A percentile compares a stretch with the other conserved stretches of the same genome.
Conservation (phyloP, 164 flowering plant species). For the Cinnamomum chago region DNA sequence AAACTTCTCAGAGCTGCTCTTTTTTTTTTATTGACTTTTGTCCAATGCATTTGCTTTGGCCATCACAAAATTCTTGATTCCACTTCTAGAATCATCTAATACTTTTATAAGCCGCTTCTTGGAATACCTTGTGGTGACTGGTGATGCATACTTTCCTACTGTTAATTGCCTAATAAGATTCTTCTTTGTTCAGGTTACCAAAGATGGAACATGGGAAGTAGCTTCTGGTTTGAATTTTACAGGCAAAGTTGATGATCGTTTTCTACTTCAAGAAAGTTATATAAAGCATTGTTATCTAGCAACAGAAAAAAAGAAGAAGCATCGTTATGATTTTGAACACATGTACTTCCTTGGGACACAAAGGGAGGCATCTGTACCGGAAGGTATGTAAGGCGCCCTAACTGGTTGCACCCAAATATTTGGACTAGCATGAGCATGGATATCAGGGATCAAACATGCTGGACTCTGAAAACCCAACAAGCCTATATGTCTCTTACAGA, state of each 20-base stretch:
- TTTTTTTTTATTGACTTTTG: too few relatives aligned
- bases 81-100: background rate
- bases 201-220: slow-evolving; percentile 38
- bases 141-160: background rate
- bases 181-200: slow-evolving; percentile 27
- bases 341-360: slow-evolving; percentile 13
- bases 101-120: background rate
- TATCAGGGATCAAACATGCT: background rate
- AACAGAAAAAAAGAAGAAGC: too few relatives aligned
- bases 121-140: background rate
- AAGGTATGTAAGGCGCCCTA: slow-evolving; percentile 2
- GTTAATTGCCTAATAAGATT: background rate
- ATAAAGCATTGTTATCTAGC: too few relatives aligned
- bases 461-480: background rate
- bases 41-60: too few relatives aligned
- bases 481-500: background rate
- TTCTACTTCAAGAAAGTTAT: slow-evolving; percentile 3
- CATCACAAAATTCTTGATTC: too few relatives aligned
- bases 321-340: slow-evolving; percentile 26
- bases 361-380: background rate
- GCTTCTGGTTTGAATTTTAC: slow-evolving; percentile 23
- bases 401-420: background rate
- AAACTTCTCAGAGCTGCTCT: too few relatives aligned
- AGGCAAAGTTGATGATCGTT: slow-evolving; percentile 2
- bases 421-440: background rate